phyloP scores from a whole-genome alignment of 495 filamentous ascomycete species.

The Hyaloscypha variabilis region DNA sequence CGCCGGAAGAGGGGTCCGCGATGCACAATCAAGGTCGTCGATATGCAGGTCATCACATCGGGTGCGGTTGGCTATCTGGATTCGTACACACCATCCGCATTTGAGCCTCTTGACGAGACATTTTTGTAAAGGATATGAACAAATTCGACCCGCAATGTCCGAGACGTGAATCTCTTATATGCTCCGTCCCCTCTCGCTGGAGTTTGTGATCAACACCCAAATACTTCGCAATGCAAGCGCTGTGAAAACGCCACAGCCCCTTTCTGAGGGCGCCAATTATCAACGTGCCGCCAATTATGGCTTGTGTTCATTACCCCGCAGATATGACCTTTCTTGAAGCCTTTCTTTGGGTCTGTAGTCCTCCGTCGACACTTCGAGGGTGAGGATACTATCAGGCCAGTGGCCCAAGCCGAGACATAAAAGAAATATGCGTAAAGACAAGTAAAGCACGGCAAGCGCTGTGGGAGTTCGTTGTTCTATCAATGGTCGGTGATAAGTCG shows the following conservation, averaged over 20 bases:
- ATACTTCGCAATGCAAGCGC: background rate
- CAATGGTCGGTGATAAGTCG: background rate
- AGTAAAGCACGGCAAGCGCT: background rate
- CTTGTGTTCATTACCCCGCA: background rate
- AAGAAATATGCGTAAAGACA: background rate
- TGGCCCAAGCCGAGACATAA: background rate
- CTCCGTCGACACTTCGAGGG: background rate
- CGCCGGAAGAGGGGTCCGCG: background rate
- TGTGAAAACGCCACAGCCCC: background rate
- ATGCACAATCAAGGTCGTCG: background rate
- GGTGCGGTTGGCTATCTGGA: background rate
- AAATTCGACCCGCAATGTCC: background rate
- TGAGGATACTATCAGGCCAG: background rate
- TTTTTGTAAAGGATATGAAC: background rate
- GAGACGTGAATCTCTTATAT: constrained; percentile 1
- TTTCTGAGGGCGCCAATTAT: background rate
- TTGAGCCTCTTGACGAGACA: constrained; percentile 3
- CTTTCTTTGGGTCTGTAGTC: background rate
- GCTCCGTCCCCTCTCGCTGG: background rate
- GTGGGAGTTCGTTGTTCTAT: background rate
- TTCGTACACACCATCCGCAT: background rate
- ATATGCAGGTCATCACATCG: constrained; percentile 16
- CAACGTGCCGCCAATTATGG: background rate
- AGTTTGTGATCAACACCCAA: background rate
- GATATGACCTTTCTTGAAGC: background rate